These are phyloP conservation scores for Neofusicoccum sp. DNA, from an alignment of 2,329 filamentous ascomycete genomes.

Conservation along the genomic window DNA sequence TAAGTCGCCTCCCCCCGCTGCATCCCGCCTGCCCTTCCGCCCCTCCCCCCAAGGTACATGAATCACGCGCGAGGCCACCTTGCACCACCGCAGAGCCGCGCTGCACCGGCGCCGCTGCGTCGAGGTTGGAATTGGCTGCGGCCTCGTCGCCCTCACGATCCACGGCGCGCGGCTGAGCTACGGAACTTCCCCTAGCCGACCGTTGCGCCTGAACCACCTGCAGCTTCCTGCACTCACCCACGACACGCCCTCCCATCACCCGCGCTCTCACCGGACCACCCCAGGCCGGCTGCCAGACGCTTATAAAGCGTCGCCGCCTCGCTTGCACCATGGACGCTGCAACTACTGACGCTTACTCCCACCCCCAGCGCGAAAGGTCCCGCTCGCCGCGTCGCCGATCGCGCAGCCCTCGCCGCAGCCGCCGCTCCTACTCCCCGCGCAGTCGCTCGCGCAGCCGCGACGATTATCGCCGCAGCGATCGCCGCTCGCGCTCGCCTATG, in stretches of 20 bases:
- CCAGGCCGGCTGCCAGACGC: constrained; percentile 14
- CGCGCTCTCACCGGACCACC: constrained; percentile 12
- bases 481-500: constrained; percentile 80
- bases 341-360: constrained; percentile 21
- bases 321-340: constrained; percentile 18
- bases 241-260: constrained; percentile 14
- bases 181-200: constrained; percentile 23
- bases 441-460: constrained; percentile 78
- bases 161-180: constrained; percentile 20
- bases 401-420: constrained; percentile 50
- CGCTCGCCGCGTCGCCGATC: constrained; percentile 71
- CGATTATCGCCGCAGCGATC: constrained; percentile 49
- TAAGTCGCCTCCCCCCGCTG: constrained; percentile 6
- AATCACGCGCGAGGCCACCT: not conserved
- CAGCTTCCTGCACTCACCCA: constrained; percentile 20
- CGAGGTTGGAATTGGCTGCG: constrained; percentile 6
- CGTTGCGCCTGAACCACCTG: constrained; percentile 21
- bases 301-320: constrained; percentile 18
- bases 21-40: constrained; percentile 1
- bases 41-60: constrained; percentile 6
- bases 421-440: constrained; percentile 66
- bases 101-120: not conserved
- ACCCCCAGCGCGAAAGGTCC: constrained; percentile 75
- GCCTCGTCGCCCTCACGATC: constrained; percentile 13
- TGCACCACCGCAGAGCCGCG: constrained; percentile 6